phyloP scores from a whole-genome alignment of 108 stramenopile species.

The Nitzschia putrida region DNA sequence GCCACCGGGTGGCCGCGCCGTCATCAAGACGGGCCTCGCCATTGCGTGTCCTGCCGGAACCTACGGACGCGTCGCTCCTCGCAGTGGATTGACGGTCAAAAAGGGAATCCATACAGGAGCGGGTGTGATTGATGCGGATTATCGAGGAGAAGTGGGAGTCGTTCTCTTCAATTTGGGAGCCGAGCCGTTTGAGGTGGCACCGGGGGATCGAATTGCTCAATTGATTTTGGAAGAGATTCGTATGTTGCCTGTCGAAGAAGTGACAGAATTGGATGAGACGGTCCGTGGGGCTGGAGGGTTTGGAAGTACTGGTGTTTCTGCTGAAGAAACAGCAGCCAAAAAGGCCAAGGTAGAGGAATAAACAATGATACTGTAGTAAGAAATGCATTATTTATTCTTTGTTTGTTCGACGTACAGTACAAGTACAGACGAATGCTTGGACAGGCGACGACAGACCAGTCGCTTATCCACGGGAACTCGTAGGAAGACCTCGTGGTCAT shows the following conservation, averaged over 20 bases:
- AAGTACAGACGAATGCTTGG: no score
- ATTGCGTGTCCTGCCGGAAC: conserved; percentile 92
- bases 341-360: neutral
- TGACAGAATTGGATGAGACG: conserved; percentile 83
- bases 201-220: conserved; percentile 98
- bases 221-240: conserved; percentile 93
- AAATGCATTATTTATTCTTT: no score
- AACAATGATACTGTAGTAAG: no score
- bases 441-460: no score
- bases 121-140: conserved; percentile 97
- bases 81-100: conserved; percentile 92
- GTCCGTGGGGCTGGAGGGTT: conserved; percentile 89
- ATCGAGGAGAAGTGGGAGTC: conserved; percentile 96
- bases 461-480: no score
- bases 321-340: conserved; percentile 14
- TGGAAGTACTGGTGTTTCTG: conserved; percentile 82
- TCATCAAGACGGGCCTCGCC: conserved; percentile 92
- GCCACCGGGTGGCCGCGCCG: conserved; percentile 79
- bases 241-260: conserved; percentile 81
- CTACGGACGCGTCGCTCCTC: conserved; percentile 94
- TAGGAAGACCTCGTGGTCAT: no score
- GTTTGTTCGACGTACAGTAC: no score
- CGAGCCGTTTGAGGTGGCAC: conserved; percentile 79
- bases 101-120: conserved; percentile 96
- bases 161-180: conserved; percentile 95